phyloP scores from a whole-genome alignment of 2,329 filamentous ascomycete genomes.

The Fusarium burgessii region DNA sequence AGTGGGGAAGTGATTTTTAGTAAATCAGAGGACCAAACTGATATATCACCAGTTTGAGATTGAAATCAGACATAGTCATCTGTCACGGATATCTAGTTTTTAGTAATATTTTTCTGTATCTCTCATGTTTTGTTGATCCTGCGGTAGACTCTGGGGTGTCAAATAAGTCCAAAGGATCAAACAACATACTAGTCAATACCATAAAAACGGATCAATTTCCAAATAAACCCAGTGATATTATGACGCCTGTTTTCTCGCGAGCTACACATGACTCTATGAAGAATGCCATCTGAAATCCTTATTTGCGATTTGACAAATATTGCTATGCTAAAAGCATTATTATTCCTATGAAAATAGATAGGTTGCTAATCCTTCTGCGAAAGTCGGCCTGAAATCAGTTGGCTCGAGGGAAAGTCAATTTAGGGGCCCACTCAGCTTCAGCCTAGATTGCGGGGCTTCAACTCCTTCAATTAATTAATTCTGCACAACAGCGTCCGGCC shows the following conservation, averaged over 20 bases:
- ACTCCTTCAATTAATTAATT: not conserved
- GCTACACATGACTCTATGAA: too few relatives aligned
- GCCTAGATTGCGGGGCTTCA: not conserved
- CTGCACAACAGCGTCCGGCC: not conserved
- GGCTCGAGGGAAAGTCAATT: not conserved
- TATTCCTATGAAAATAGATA: too few relatives aligned
- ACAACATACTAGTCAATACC: too few relatives aligned
- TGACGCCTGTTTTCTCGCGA: too few relatives aligned
- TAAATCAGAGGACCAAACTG: too few relatives aligned
- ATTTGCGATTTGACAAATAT: too few relatives aligned
- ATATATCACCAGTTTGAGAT: not conserved
- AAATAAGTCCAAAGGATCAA: not conserved
- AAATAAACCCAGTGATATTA: too few relatives aligned
- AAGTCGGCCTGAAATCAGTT: too few relatives aligned
- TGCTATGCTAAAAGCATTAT: too few relatives aligned
- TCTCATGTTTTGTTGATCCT: too few relatives aligned
- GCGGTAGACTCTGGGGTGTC: not conserved
- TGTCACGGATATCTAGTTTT: not conserved
- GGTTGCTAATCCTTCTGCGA: too few relatives aligned
- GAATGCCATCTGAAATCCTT: too few relatives aligned
- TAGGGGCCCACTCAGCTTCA: not conserved
- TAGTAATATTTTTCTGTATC: not conserved
- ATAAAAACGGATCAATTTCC: rapidly evolving
- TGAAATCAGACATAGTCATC: not conserved
- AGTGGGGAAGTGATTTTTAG: not conserved